Evolutionary conservation across 2,329 filamentous ascomycete genomes (phyloP), one percentile per base, ranked within the genome.

Genomic region (Lachnellula occidentalis): DNA sequence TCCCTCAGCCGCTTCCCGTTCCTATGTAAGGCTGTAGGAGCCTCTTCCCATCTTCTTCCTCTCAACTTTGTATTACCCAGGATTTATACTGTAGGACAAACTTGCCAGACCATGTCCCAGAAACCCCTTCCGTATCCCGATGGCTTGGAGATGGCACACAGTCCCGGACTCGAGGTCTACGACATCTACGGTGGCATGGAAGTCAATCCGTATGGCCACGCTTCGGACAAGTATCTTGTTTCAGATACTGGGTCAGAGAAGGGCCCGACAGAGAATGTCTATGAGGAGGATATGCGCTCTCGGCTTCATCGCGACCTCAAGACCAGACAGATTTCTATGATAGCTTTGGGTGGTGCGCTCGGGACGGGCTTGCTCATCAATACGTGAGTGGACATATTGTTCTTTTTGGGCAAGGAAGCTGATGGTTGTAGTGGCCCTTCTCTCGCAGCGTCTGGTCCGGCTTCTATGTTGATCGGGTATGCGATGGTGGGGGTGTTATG

Each of bases 401-500:
- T 41, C 37, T 19, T 14, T 19, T 22, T 34, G 22, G 34, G 41
- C 19, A n/a, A 50, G 42, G 5, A 21, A 31, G 42, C 55, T 60
- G 46, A 56, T 36, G 34, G 34, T 15, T 54, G 41, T 46, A 65
- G 63, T 43, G 78, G 60, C 69, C 76, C 61, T 36, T 55, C 49
- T 51, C 51, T 64, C 1, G 77, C 73, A 73, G 55, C 70, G 74
- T 37, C 72, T 78, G 51, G 75, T 72, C 87, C 87, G 48, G 86
- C 75, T 19, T 82, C 85, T 9, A 82, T 90, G 67, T 77, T 90
- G 62, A 86, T 90, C 68, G 84, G 84, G 9, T 90, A 90, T 72
- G 76, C 80, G 37, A 69, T 87, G 58, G 79, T 89, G 61, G 87
- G 87, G 61, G 72, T 86, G 46, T 72, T 94, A 56, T 89, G 92